These are phyloP conservation scores for Lipomyces sp. DNA, from an alignment of 805 yeast genomes.

Conservation along the genomic window DNA sequence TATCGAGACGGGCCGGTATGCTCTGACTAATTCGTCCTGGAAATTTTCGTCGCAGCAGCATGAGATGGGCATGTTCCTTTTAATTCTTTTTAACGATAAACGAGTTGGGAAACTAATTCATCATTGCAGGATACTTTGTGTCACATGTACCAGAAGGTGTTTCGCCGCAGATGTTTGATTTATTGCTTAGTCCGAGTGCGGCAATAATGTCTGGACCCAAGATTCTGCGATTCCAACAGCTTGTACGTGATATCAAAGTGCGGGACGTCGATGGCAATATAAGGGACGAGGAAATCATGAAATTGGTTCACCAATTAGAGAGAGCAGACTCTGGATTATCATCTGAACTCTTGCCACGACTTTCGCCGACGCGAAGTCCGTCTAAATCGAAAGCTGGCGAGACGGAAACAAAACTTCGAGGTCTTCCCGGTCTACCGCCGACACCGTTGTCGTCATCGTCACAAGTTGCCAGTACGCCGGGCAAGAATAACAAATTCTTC, in stretches of 20 bases:
- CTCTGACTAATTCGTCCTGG: slow-evolving; percentile 62
- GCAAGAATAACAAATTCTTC: slow-evolving; percentile 10
- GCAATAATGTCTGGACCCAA: slow-evolving; percentile 46
- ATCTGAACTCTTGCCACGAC: neutral
- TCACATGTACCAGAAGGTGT: slow-evolving; percentile 53
- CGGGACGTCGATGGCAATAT: slow-evolving; percentile 41
- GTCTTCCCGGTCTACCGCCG: slow-evolving; percentile 26
- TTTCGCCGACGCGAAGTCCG: slow-evolving; percentile 29
- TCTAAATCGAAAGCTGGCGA: slow-evolving; percentile 34
- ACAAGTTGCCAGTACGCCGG: neutral
- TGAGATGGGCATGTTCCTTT: slow-evolving; percentile 56
- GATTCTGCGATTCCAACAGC: slow-evolving; percentile 18
- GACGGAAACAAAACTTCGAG: slow-evolving; percentile 40
- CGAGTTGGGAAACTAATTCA: neutral
- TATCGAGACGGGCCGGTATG: slow-evolving; percentile 53
- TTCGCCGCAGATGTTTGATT: slow-evolving; percentile 31
- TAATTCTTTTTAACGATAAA: neutral
- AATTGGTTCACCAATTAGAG: neutral
- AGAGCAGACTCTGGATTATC: neutral
- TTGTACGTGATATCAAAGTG: slow-evolving; percentile 15
- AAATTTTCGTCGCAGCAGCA: slow-evolving; percentile 61
- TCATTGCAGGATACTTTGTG: slow-evolving; percentile 51
- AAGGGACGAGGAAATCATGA: slow-evolving; percentile 56
- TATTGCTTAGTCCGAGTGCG: slow-evolving; percentile 46
- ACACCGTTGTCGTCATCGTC: slow-evolving; percentile 17